Evolutionary conservation across 1,139 yeast genomes (phyloP), one percentile per base, ranked within the genome.

Genomic region (Candida anutae): DNA sequence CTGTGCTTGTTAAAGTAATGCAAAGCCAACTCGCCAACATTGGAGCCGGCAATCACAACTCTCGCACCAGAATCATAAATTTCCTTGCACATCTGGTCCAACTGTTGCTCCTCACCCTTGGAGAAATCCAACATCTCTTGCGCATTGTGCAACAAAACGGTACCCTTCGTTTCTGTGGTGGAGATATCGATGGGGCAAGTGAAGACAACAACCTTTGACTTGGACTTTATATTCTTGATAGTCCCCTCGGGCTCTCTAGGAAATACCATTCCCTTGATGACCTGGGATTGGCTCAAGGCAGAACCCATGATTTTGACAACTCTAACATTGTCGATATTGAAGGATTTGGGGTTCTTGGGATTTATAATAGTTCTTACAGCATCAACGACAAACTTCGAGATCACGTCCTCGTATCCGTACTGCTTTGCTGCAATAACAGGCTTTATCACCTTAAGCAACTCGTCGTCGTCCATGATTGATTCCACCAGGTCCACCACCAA

Each of bases 281-380:
- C 98, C 43, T 71, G 69, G 6, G 94, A 81, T 42, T 71, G 69
- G 20, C 66, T 59, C 43, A 93, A 64, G 31, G 93, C 69, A 14
- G 94, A 71, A 34, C 98, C 98, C 95, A 90, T 84, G 43, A 90
- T 81, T 59, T 90, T 90, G 27, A 90, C 98, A 17, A 90, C 96
- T 53, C 98, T 77, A 36, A 90, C 73, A 32, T 87, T 81, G 52
- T 90, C 98, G 33, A 90, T 90, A 51, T 88, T 90, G 32, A 53
- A 53, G 23, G 55, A 52, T 26, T 50, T 50, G n/a, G 76, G 71
- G 40, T 63, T 62, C 45, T 71, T 70, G 28, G 95, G 95, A 42
- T 63, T 60, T 45, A 90, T 61, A 17, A 88, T 85, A 37, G 76
- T 66, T 25, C 80, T 64, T 5, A 90, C 84, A 0, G 98, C 95